These are phyloP conservation scores for Crucibulum laeve DNA, from an alignment of 768 basidiomycete species.

Conservation along the genomic window DNA sequence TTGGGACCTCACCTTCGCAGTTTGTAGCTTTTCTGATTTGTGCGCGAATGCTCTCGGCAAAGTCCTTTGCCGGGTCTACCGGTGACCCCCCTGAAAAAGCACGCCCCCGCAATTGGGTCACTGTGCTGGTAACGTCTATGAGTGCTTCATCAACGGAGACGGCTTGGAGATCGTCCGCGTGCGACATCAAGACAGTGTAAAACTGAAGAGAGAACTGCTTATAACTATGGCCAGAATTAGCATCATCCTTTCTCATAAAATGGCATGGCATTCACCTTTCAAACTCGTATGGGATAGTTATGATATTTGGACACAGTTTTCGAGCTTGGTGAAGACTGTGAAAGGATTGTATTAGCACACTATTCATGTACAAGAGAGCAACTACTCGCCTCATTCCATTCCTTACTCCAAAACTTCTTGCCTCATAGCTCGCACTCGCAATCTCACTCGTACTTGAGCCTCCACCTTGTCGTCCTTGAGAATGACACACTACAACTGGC, in stretches of 20 bases:
- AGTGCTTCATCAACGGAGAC: conserved; percentile 97
- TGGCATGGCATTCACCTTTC: conserved; percentile 48
- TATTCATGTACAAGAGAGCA: not conserved
- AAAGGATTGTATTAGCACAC: not conserved
- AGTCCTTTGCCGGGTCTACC: conserved; percentile 64
- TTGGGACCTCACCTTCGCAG: conserved; percentile 66
- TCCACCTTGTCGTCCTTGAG: conserved; percentile 72
- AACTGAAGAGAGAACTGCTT: conserved; percentile 81
- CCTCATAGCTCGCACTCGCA: conserved; percentile 93
- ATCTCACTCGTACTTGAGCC: conserved; percentile 87
- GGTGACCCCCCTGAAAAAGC: conserved; percentile 18
- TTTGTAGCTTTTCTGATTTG: conserved; percentile 75
- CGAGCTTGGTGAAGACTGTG: conserved; percentile 74
- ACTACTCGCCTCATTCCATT: conserved; percentile 87
- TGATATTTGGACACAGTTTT: conserved; percentile 65
- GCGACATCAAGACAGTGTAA: conserved; percentile 87
- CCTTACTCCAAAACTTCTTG: conserved; percentile 79
- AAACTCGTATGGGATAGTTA: conserved; percentile 93
- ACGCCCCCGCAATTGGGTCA: conserved; percentile 35
- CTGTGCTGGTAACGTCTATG: conserved; percentile 74
- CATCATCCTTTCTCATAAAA: not conserved
- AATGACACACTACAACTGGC: conserved; percentile 94
- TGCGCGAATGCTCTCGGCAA: conserved; percentile 77
- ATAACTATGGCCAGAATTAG: conserved; percentile 50
- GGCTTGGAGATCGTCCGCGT: conserved; percentile 89